Evolutionary conservation across 768 basidiomycete species (phyloP).

Genomic region (Zangia roseola): DNA sequence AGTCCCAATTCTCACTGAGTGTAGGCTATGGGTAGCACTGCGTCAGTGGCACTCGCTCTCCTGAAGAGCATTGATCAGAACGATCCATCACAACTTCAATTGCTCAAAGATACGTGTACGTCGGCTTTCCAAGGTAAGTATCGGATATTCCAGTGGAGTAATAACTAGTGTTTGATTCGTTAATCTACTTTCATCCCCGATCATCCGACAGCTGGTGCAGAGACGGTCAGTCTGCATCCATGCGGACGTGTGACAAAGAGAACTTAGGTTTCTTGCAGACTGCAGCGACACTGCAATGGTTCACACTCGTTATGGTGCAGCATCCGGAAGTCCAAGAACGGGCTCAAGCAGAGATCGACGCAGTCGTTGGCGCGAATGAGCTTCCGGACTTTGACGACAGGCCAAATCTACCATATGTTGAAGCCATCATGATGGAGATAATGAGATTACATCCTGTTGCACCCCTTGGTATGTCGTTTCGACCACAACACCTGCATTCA

Average conservation of each 20-base stretch:
- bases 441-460: too few species aligned
- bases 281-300: too few species aligned
- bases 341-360: constrained; percentile 1
- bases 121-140: too few species aligned
- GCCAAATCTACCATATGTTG: constrained; percentile 5
- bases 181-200: too few species aligned
- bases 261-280: not conserved
- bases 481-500: too few species aligned
- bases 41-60: constrained; percentile 10
- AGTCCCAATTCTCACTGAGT: not conserved
- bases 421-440: too few species aligned
- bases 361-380: too few species aligned
- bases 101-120: too few species aligned
- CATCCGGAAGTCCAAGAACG: constrained; percentile 18
- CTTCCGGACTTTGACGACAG: constrained; percentile 11
- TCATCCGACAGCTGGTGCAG: too few species aligned
- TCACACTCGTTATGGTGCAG: constrained; percentile 18
- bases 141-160: too few species aligned
- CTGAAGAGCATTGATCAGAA: not conserved
- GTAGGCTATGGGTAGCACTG: constrained; percentile 11
- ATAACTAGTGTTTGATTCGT: too few species aligned
- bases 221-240: too few species aligned
- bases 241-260: not conserved
- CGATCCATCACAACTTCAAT: constrained; percentile 3
- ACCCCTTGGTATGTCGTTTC: not conserved